Base-by-base conservation (phyloP, 352 stramenopile species). In the Plasmopara muralis region DNA sequence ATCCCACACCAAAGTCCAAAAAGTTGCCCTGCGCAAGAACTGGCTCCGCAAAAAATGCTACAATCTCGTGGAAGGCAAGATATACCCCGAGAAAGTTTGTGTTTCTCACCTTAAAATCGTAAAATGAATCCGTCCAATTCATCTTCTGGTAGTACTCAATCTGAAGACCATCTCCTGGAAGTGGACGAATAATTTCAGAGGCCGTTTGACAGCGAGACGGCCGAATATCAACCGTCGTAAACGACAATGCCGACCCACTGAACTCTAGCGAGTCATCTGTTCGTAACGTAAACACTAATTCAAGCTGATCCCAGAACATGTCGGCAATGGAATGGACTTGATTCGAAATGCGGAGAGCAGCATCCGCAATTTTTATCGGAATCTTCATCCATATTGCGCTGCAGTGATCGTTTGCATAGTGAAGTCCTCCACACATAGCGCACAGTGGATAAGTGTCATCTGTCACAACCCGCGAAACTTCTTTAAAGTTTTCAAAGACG, bases 401-500 rank as follows among this genome's bases (percentile, higher is more conserved):
- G 62, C 84, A 95, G 13, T 69, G 55, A 14, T 88, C 64, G 30
- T 63, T 60, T 8, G 69, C 66, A 53, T 74, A 78, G 54, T 95
- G 84, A 18, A 89, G 80, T 0, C 84, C 84, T 46, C 54, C 57
- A 46, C 84, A 95, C 5, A 10, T 62, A 9, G 52, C 40, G 44
- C 84, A 95, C 0, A 86, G 14, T 7, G 82, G 76, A 59, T 83
- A 95, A 0, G 77, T 87, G 31, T 95, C 79, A 74, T 93, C 84
- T 31, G 82, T 64, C 1, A 95, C 77, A 44, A 85, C 68, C 16
- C 64, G 75, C 2, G 78, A 86, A 7, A 82, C 62, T 60, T 95
- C 84, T 37, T 83, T 79, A 62, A 95, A 91, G 41, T 95, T 95
- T 43, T 95, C 84, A 46, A 85, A 92, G 25, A 93, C 89, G 46